These are phyloP conservation scores for Penicillium cataractarum DNA, from an alignment of 495 filamentous ascomycete genomes.

Conservation along the genomic window DNA sequence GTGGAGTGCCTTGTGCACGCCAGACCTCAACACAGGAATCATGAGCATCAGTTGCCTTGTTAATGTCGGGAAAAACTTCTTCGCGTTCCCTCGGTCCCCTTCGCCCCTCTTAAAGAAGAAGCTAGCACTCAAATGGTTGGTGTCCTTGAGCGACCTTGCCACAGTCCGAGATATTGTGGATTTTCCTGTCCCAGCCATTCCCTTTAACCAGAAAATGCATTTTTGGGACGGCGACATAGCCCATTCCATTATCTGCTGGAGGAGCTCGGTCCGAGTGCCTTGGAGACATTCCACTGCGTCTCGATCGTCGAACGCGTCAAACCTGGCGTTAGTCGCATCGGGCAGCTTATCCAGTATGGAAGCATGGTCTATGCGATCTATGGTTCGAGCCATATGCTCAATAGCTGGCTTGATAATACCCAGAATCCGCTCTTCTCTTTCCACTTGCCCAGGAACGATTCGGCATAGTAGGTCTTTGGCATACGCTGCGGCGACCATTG, in stretches of 20 bases:
- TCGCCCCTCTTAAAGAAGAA: constrained; percentile 58
- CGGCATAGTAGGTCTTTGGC: no score
- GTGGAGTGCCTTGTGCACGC: constrained; percentile 40
- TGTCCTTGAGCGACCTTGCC: constrained; percentile 11
- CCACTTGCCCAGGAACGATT: no score
- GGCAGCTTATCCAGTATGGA: no score
- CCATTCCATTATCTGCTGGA: not conserved
- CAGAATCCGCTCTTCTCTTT: no score
- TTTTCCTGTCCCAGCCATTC: constrained; percentile 43
- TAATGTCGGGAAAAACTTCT: constrained; percentile 47
- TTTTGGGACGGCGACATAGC: not conserved
- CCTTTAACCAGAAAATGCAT: constrained; percentile 46
- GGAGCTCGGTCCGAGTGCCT: not conserved
- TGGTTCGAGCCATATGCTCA: no score
- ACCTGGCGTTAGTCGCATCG: no score
- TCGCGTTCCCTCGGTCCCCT: constrained; percentile 41
- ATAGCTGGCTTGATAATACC: no score
- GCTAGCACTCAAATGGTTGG: constrained; percentile 30
- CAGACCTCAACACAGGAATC: constrained; percentile 26
- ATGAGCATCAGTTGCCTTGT: constrained; percentile 39
- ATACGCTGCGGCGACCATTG: no score
- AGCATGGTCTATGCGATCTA: no score
- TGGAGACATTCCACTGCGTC: not conserved
- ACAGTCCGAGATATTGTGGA: constrained; percentile 40
- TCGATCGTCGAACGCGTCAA: not conserved